Evolutionary conservation across 148 eudicot species (phyloP).

Genomic region (Fagopyrum esculentum): DNA sequence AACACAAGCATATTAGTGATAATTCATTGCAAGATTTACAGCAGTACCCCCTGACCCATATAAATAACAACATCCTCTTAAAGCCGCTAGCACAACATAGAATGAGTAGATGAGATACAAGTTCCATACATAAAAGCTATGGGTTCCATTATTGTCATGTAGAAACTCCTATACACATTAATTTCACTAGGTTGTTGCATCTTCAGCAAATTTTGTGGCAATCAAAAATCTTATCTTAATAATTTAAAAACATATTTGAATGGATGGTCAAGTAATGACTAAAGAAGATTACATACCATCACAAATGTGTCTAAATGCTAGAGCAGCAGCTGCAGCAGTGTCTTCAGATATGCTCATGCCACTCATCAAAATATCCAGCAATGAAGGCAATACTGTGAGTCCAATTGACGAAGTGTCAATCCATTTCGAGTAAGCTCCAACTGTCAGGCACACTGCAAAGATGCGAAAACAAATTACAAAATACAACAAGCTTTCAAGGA

Average conservation of each 20-base stretch:
- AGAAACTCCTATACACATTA: background rate
- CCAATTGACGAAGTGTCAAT: conserved; percentile 82
- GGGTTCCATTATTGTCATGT: background rate
- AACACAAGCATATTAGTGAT: background rate
- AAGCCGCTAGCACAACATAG: background rate
- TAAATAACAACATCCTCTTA: background rate
- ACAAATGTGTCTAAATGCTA: conserved; percentile 92
- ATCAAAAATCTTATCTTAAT: background rate
- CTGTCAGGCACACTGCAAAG: conserved; percentile 62
- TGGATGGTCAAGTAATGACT: background rate
- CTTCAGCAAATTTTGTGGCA: background rate
- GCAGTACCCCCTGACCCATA: background rate
- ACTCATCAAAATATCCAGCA: conserved; percentile 85
- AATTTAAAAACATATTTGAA: background rate
- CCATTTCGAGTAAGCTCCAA: conserved; percentile 99
- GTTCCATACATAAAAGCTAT: background rate
- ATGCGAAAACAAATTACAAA: background rate
- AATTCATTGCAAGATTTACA: background rate
- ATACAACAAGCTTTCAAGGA: background rate
- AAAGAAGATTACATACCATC: conserved; percentile 41
- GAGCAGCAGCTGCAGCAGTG: conserved; percentile 91
- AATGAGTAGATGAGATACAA: background rate
- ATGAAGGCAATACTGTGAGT: conserved; percentile 64
- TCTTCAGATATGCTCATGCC: conserved; percentile 98
- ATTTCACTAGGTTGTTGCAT: background rate